Base-by-base conservation (phyloP, 164 flowering plant species). In the Sedum album region DNA sequence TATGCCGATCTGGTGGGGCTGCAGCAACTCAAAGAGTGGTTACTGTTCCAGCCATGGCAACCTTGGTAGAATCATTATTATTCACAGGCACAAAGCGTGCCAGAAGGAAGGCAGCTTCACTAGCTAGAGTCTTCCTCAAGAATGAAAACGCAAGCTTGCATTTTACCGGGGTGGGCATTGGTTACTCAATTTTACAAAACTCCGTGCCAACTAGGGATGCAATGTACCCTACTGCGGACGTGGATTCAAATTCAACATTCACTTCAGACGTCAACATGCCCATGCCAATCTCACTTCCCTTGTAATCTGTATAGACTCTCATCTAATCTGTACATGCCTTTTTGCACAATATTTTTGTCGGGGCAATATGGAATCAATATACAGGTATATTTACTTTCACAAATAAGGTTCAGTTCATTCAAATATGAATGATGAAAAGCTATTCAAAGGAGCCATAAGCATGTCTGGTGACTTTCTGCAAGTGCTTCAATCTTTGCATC, bases 21-120 rank as follows among this genome's bases (percentile, higher is more conserved):
- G 85, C 85, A 10, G 82, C 87, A 0, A 80, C 86, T 0, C 85
- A 83, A 70, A 79, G 76, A 76, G 93, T 92, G 53, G 68, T 81
- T 4, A 83, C 78, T 73, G 91, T 85, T 15, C 97, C 99, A 1
- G 84, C 89, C n/a, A 57, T 92, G 76, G 93, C 82, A 3, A 76
- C 89, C 67, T 73, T 92, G 78, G 82, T 92, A 53, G 90, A 89
- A 73, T 75, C 75, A 9, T 73, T 95, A 38, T 66, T 90, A 39
- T 86, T 81, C 66, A 86, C 95, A 0, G 98, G 99, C 2, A 95
- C 98, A 17, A 88, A 82, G 73, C 76, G 99, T 39, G 98, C 99
- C 1, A 80, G 91, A 75, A 77, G 99, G 65, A 95, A 95, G 73
- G 99, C 98, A 9, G 96, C 97, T 17, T 95, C 98, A 1, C 94